phyloP scores from a whole-genome alignment of 352 stramenopile species.

The Pythium periplocum region DNA sequence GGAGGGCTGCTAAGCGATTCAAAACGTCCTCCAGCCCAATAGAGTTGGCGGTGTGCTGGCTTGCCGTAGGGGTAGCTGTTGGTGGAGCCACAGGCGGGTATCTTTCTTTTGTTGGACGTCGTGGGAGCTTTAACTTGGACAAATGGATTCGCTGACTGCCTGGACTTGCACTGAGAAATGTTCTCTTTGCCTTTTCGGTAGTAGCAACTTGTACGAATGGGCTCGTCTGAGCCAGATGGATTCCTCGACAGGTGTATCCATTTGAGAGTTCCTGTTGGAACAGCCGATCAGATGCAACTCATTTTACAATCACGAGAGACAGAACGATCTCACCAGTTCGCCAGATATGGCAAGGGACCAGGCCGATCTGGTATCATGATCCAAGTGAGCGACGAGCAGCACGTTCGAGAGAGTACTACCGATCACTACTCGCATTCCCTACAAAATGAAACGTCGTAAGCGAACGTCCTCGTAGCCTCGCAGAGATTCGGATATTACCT shows the following conservation, averaged over 20 bases:
- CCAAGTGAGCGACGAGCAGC: constrained; percentile 33
- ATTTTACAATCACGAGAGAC: neutral
- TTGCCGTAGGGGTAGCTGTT: neutral
- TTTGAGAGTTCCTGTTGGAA: constrained; percentile 31
- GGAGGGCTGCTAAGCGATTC: constrained; percentile 28
- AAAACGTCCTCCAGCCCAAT: neutral
- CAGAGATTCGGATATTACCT: constrained; percentile 19
- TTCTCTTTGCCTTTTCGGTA: constrained; percentile 36
- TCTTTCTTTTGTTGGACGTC: constrained; percentile 4
- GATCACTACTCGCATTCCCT: constrained; percentile 34
- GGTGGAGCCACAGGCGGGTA: neutral
- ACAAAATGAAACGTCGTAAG: constrained; percentile 1
- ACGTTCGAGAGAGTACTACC: constrained; percentile 35
- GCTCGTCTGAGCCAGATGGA: constrained; percentile 31
- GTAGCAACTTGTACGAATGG: constrained; percentile 52
- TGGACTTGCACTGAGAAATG: constrained; percentile 38
- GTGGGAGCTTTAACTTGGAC: constrained; percentile 47
- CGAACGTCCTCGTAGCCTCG: neutral
- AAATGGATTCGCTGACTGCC: constrained; percentile 34
- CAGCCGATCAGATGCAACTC: neutral
- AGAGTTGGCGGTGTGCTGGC: neutral
- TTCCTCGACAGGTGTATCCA: constrained; percentile 39
- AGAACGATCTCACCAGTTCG: constrained; percentile 28
- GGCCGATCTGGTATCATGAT: constrained; percentile 14
- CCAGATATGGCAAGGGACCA: constrained; percentile 31